Conservation (phyloP, 2,329 filamentous ascomycete species). For the Aspergillus sp. region DNA sequence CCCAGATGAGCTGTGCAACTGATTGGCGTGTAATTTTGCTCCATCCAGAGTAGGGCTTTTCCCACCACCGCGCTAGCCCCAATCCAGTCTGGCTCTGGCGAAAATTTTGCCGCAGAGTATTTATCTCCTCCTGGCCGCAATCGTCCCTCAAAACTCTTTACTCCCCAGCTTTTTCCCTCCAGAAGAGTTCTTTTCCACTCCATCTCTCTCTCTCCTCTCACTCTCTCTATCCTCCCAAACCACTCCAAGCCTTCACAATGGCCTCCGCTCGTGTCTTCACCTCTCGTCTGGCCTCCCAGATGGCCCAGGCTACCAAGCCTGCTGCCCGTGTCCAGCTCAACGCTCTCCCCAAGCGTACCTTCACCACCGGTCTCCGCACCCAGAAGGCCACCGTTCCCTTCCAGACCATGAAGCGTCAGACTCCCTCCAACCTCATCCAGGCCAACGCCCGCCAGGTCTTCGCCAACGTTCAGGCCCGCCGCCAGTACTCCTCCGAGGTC, state of each 20-base stretch:
- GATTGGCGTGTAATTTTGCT: too few species aligned
- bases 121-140: not conserved
- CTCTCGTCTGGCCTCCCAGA: slow-evolving; percentile 65
- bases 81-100: too few species aligned
- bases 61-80: too few species aligned
- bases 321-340: slow-evolving; percentile 69
- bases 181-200: slow-evolving; percentile 21
- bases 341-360: slow-evolving; percentile 68
- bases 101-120: too few species aligned
- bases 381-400: slow-evolving; percentile 49
- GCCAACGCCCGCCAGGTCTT: slow-evolving; percentile 60
- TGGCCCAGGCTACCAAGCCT: slow-evolving; percentile 69
- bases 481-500: slow-evolving; percentile 83
- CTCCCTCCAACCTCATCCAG: slow-evolving; percentile 62
- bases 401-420: slow-evolving; percentile 72
- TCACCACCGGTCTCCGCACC: slow-evolving; percentile 46
- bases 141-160: slow-evolving; percentile 1
- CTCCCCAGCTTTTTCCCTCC: slow-evolving; percentile 27
- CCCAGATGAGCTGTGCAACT: too few species aligned
- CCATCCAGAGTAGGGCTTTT: too few species aligned
- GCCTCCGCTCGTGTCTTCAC: slow-evolving; percentile 72
- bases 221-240: slow-evolving; percentile 20
- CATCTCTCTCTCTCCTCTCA: slow-evolving; percentile 20
- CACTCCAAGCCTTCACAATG: slow-evolving; percentile 62
- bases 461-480: slow-evolving; percentile 57